Conservation (phyloP, 2,329 filamentous ascomycete genomes). For the Paecilomyces formosus region DNA sequence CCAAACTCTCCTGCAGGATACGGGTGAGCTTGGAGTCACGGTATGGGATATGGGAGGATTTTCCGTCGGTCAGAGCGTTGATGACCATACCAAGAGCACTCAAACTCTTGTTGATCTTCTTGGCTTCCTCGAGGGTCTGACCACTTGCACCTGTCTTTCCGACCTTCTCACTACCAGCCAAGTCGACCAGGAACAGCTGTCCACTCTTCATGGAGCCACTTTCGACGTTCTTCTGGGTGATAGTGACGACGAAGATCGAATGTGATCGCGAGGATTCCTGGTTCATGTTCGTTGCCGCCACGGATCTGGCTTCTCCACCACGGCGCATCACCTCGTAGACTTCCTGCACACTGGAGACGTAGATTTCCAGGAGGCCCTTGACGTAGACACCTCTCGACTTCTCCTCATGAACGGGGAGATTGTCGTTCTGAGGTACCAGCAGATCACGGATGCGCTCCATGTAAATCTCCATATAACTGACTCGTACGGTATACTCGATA, state of each 20-base stretch:
- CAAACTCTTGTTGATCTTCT: constrained; percentile 99
- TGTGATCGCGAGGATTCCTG: constrained; percentile 96
- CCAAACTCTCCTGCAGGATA: constrained; percentile 92
- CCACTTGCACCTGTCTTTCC: constrained; percentile 97
- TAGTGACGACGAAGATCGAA: constrained; percentile 94
- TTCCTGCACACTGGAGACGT: constrained; percentile 90
- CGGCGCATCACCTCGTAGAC: constrained; percentile 96
- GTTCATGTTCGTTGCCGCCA: constrained; percentile 98
- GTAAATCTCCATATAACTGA: constrained; percentile 99
- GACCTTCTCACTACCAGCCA: constrained; percentile 97
- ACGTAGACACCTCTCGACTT: constrained; percentile 95
- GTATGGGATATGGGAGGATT: constrained; percentile 93
- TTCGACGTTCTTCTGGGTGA: constrained; percentile 96
- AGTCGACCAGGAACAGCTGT: constrained; percentile 92
- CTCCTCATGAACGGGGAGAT: constrained; percentile 95
- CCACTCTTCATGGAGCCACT: constrained; percentile 94
- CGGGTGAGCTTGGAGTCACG: constrained; percentile 96
- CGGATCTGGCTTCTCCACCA: constrained; percentile 81
- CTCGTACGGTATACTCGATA: constrained; percentile 97
- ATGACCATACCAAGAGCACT: constrained; percentile 98
- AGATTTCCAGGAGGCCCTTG: constrained; percentile 88
- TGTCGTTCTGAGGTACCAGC: constrained; percentile 86
- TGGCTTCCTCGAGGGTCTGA: constrained; percentile 94
- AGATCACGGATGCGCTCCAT: constrained; percentile 98
- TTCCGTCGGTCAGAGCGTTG: constrained; percentile 91